phyloP scores from a whole-genome alignment of 345 rosid species.

The Ceriops decandra region DNA sequence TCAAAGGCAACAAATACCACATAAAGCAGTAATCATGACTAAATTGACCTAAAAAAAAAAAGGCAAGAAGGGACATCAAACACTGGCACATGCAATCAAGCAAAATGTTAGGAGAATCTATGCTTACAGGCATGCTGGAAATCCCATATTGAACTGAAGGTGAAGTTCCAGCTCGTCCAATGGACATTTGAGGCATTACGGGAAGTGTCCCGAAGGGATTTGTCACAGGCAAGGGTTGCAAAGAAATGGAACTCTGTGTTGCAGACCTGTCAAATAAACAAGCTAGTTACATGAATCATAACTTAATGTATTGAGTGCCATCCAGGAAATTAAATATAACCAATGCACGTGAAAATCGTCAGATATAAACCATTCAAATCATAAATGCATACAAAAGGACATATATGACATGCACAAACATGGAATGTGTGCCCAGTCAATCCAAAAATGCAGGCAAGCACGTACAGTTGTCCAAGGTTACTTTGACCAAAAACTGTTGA shows the following conservation, averaged over 20 bases:
- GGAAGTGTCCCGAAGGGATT: constrained; percentile 96
- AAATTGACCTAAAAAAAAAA: background rate
- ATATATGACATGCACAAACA: constrained; percentile 5
- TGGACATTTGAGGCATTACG: constrained; percentile 79
- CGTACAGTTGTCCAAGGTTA: constrained; percentile 52
- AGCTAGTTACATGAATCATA: constrained; percentile 3
- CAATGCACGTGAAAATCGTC: background rate
- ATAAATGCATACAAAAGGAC: background rate
- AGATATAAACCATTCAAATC: background rate
- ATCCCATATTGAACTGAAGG: constrained; percentile 87
- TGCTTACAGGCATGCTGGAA: constrained; percentile 78
- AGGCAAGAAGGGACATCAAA: background rate
- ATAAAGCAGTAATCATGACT: background rate
- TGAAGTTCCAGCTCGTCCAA: constrained; percentile 68
- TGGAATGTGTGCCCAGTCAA: background rate
- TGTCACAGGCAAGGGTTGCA: constrained; percentile 52
- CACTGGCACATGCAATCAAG: background rate
- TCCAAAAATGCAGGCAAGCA: constrained; percentile 11
- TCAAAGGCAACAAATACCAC: background rate
- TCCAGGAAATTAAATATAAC: background rate
- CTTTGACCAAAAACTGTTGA: constrained; percentile 51
- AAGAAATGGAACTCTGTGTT: constrained; percentile 35
- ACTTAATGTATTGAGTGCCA: background rate
- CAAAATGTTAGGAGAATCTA: constrained; percentile 10
- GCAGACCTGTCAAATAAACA: constrained; percentile 45